phyloP scores from a whole-genome alignment of 2,329 filamentous ascomycete species.

The Talaromyces sp. region DNA sequence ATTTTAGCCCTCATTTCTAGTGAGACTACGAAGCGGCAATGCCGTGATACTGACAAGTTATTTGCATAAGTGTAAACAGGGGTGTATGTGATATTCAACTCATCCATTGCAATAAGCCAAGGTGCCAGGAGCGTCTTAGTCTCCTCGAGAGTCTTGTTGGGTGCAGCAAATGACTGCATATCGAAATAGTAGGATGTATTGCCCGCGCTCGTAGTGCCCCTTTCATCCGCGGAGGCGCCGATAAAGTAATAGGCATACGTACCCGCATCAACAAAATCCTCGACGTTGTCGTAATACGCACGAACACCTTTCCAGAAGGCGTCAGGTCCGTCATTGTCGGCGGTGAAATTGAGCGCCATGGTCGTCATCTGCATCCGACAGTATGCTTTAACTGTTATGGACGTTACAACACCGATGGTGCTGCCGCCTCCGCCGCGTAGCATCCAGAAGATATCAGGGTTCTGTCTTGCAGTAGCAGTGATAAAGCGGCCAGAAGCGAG shows the following conservation, averaged over 20 bases:
- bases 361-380: slow-evolving; percentile 31
- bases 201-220: slow-evolving; percentile 24
- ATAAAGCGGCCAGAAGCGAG: slow-evolving; percentile 45
- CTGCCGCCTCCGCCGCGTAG: slow-evolving; percentile 58
- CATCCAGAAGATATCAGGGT: slow-evolving; percentile 64
- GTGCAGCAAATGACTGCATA: slow-evolving; percentile 28
- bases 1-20: background rate
- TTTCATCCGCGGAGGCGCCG: slow-evolving; percentile 21
- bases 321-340: background rate
- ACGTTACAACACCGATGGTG: slow-evolving; percentile 52
- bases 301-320: slow-evolving; percentile 2
- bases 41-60: slow-evolving; percentile 24
- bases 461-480: slow-evolving; percentile 48
- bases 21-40: background rate
- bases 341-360: background rate
- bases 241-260: slow-evolving; percentile 8
- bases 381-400: slow-evolving; percentile 56
- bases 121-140: slow-evolving; percentile 25
- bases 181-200: slow-evolving; percentile 29
- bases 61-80: slow-evolving; percentile 27
- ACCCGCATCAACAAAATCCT: background rate
- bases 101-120: slow-evolving; percentile 26
- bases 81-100: slow-evolving; percentile 24
- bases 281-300: slow-evolving; percentile 5
- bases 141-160: slow-evolving; percentile 26